A percentile compares a stretch with the other conserved stretches of the same genome.
Evolutionary conservation across 2,329 filamentous ascomycete genomes (phyloP).

Genomic region (Nemania serpens): DNA sequence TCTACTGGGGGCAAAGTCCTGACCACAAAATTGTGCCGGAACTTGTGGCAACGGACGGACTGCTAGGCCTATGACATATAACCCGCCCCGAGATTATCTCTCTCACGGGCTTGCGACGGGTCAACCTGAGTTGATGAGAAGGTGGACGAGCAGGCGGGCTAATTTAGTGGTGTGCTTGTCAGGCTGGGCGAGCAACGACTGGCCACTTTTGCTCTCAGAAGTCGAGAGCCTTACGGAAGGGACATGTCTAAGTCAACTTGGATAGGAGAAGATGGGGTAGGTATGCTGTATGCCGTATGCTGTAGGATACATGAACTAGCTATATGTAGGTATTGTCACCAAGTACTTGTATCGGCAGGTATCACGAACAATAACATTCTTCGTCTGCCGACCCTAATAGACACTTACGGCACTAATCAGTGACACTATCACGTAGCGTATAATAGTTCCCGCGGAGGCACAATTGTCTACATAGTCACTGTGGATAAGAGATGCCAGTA

Average conservation of each 20-base stretch:
- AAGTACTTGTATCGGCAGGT: conserved; percentile 21
- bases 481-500: conserved; percentile 37
- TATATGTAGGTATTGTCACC: conserved; percentile 13
- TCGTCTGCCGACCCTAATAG: conserved; percentile 39
- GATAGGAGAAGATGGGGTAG: conserved; percentile 14
- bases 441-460: conserved; percentile 33
- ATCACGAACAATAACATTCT: conserved; percentile 33
- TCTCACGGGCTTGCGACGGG: conserved; percentile 26
- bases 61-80: conserved; percentile 26
- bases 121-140: conserved; percentile 26
- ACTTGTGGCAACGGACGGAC: conserved; percentile 32
- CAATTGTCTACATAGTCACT: conserved; percentile 34
- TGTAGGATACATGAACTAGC: conserved; percentile 7
- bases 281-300: not conserved
- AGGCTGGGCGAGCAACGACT: conserved; percentile 7
- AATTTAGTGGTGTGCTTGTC: conserved; percentile 16
- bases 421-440: conserved; percentile 29
- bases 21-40: conserved; percentile 37
- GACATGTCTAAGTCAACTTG: conserved; percentile 17
- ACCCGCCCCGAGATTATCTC: conserved; percentile 27
- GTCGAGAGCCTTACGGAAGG: conserved; percentile 17
- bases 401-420: conserved; percentile 28
- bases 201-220: not conserved
- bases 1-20: conserved; percentile 37
- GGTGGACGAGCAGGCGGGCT: conserved; percentile 23